Evolutionary conservation across 169 alveolate genomes (phyloP), one percentile per base, ranked within the genome.

Genomic region (Cyclospora cayetanensis): DNA sequence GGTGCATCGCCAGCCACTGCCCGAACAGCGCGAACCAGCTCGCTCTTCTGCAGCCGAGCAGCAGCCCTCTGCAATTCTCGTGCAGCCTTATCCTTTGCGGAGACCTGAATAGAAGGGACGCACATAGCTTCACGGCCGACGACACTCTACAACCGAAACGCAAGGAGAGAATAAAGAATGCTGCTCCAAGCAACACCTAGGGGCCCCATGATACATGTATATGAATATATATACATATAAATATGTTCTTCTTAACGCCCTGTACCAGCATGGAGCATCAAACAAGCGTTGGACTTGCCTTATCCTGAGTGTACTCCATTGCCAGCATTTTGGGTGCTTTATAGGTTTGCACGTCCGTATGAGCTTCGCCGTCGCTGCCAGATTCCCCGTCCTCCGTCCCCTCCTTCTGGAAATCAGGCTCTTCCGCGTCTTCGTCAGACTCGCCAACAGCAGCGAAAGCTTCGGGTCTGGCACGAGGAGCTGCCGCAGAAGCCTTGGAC

Each of bases 11-110:
- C 79, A 20, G 85, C 63, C 86, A 50, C 35, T 22, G 74, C 93
- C 41, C 90, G 52, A 31, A 89, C 93, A 4, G 93, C 89, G 1
- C 90, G 90, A 22, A 89, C 93, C 34, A 89, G 18, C 41, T 89
- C 90, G 83, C 93, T 89, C 65, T 74, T 72, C 84, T 76, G 25
- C 42, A 89, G 90, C 35, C 93, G 77, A 29, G 50, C 90, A n/a
- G 93, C 93, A 22, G 93, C 93, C 27, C 93, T 29, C 31, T 82
- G 93, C 34, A 89, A 60, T 25, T 89, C 93, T 12, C 90, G 46
- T 22, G 50, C 79, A 1, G 93, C 93, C 42, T 79, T 77, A 9
- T 22, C 77, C 39, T 53, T 53, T n/a, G 84, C 92, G 27, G 74
- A 22, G 25, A 37, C 79, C 92, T 88, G 92, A 27, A 35, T 27